phyloP scores from a whole-genome alignment of 108 stramenopile genomes.

The Nannochloropsis salina region DNA sequence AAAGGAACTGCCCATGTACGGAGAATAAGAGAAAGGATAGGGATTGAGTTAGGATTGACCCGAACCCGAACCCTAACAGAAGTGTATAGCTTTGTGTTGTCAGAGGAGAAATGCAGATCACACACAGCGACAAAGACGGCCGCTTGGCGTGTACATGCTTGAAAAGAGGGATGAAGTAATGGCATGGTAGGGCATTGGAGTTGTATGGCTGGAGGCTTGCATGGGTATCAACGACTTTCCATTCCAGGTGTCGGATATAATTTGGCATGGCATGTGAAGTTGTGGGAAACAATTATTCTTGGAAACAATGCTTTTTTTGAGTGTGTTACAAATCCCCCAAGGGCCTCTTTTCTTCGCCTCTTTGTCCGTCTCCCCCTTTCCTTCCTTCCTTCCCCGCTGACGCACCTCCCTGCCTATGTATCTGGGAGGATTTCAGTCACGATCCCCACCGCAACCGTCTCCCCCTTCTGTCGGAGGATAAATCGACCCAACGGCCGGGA shows the following conservation, averaged over 20 bases:
- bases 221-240: not conserved
- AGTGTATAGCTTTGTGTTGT: not conserved
- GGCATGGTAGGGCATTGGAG: not conserved
- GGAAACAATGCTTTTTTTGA: too few relatives aligned
- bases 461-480: slow-evolving; percentile 46
- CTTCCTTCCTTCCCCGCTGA: not conserved
- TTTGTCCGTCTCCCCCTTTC: not conserved
- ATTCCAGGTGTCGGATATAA: too few relatives aligned
- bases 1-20: not conserved
- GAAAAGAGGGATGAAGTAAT: not conserved
- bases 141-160: not conserved
- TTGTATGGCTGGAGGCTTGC: not conserved
- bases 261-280: too few relatives aligned
- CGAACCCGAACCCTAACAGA: too few relatives aligned
- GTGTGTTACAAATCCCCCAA: too few relatives aligned
- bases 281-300: too few relatives aligned
- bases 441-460: slow-evolving; percentile 48
- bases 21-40: not conserved
- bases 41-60: not conserved
- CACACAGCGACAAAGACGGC: not conserved
- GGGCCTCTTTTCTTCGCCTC: not conserved
- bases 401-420: not conserved
- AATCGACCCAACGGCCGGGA: slow-evolving; percentile 47
- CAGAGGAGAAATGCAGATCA: not conserved
- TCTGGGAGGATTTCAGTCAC: not conserved